Conservation (phyloP, 1,139 yeast genomes). For the Torulaspora globosa region DNA sequence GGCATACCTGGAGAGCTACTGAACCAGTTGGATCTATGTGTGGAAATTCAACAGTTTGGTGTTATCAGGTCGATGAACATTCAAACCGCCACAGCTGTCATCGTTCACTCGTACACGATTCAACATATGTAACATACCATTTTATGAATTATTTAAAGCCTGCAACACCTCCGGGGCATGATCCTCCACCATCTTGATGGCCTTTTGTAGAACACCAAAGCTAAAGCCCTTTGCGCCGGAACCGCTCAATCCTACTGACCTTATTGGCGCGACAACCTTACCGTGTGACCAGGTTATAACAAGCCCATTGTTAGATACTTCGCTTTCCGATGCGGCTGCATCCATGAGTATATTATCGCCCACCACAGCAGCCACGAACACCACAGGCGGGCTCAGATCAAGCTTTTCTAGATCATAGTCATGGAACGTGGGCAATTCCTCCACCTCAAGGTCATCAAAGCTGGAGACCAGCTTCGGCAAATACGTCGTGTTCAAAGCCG, state of each 20-base stretch:
- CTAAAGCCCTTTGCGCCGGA: constrained; percentile 30
- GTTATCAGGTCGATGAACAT: constrained; percentile 92
- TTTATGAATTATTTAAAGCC: constrained; percentile 22
- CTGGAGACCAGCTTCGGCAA: constrained; percentile 71
- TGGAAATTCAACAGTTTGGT: constrained; percentile 89
- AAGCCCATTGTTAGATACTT: constrained; percentile 78
- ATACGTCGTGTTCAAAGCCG: constrained; percentile 74
- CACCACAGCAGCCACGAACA: constrained; percentile 69
- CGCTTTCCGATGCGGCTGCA: constrained; percentile 82
- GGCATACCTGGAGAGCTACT: constrained; percentile 87
- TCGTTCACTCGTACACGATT: constrained; percentile 83
- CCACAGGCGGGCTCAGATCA: constrained; percentile 63
- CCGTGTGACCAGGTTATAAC: constrained; percentile 66
- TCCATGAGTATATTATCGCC: constrained; percentile 67
- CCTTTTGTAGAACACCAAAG: constrained; percentile 25
- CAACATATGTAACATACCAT: constrained; percentile 47
- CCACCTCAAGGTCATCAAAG: constrained; percentile 51
- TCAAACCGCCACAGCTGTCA: constrained; percentile 93
- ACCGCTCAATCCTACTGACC: constrained; percentile 49
- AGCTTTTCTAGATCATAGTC: constrained; percentile 72
- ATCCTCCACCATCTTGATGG: constrained; percentile 27
- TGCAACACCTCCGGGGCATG: constrained; percentile 31
- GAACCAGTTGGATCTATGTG: constrained; percentile 78
- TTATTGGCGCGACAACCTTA: constrained; percentile 60
- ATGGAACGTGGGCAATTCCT: constrained; percentile 86